Evolutionary conservation across 2,329 filamentous ascomycete genomes (phyloP).

Genomic region (Phialocephala subalpina): DNA sequence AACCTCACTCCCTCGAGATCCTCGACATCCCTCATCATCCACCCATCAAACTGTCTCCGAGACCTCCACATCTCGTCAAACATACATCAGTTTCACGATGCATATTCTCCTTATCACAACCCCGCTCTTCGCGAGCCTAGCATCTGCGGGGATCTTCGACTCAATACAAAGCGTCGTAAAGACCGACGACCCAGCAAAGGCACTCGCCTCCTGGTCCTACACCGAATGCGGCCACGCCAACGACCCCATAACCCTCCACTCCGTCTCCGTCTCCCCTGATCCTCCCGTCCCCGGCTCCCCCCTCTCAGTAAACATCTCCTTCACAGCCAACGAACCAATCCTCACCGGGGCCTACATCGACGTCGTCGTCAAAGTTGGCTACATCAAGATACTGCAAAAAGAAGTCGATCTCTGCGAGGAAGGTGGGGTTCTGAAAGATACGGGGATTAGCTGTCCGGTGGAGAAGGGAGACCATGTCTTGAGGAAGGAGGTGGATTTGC

Average conservation of each 20-base stretch:
- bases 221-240: neutral
- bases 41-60: no score
- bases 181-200: neutral
- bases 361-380: neutral
- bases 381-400: neutral
- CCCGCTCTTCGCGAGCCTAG: neutral
- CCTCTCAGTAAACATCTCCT: neutral
- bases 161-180: neutral
- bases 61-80: no score
- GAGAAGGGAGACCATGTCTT: neutral
- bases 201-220: neutral
- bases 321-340: constrained; percentile 1
- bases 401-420: neutral
- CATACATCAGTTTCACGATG: neutral
- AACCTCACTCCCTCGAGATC: no score
- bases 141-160: neutral
- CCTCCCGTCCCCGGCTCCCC: neutral
- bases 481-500: neutral
- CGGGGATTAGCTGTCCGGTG: neutral
- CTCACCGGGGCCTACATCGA: neutral
- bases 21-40: neutral
- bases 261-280: neutral
- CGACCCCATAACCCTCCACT: neutral
- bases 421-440: neutral
- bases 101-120: no score